A percentile compares a stretch with the other conserved stretches of the same genome.
Evolutionary conservation across 306 rosid genomes (phyloP).

Genomic region (Citrullus amarus): DNA sequence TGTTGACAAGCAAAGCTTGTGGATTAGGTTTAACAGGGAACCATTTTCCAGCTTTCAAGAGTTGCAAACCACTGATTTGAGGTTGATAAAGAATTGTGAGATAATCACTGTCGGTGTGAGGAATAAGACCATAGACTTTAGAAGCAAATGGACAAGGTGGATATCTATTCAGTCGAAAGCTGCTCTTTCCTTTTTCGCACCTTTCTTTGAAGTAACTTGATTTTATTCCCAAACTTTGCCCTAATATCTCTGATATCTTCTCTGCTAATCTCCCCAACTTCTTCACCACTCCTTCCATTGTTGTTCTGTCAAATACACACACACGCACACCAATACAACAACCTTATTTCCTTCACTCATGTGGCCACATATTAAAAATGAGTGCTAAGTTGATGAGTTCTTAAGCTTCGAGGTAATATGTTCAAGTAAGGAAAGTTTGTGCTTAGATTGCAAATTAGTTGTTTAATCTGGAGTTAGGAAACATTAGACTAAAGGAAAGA

Average conservation of each 20-base stretch:
- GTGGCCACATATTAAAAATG: too few species aligned
- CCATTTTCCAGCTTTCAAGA: slow-evolving; percentile 39
- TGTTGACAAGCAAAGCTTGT: slow-evolving; percentile 21
- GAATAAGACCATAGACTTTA: slow-evolving; percentile 36
- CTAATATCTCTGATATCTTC: slow-evolving; percentile 40
- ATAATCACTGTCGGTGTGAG: slow-evolving; percentile 53
- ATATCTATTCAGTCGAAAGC: slow-evolving; percentile 53
- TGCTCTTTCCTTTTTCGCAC: slow-evolving; percentile 30
- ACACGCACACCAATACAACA: too few species aligned
- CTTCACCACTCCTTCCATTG: slow-evolving; percentile 28
- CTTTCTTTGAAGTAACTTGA: slow-evolving; percentile 33
- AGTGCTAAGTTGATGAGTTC: too few species aligned
- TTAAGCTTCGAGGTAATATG: too few species aligned
- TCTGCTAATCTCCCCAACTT: slow-evolving; percentile 22
- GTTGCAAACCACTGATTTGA: slow-evolving; percentile 35
- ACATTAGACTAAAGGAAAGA: too few species aligned
- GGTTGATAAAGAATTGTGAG: slow-evolving; percentile 33
- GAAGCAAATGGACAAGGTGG: slow-evolving; percentile 52
- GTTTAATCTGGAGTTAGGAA: too few species aligned
- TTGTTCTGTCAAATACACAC: slow-evolving; percentile 17
- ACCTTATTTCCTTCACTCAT: too few species aligned
- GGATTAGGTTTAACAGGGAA: slow-evolving; percentile 36
- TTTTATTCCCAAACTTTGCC: slow-evolving; percentile 28
- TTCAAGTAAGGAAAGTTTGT: too few species aligned
- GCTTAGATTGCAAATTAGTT: too few species aligned